Conservation (phyloP, 1,284 basidiomycete species). For the Cutaneotrichosporon arboriforme region DNA sequence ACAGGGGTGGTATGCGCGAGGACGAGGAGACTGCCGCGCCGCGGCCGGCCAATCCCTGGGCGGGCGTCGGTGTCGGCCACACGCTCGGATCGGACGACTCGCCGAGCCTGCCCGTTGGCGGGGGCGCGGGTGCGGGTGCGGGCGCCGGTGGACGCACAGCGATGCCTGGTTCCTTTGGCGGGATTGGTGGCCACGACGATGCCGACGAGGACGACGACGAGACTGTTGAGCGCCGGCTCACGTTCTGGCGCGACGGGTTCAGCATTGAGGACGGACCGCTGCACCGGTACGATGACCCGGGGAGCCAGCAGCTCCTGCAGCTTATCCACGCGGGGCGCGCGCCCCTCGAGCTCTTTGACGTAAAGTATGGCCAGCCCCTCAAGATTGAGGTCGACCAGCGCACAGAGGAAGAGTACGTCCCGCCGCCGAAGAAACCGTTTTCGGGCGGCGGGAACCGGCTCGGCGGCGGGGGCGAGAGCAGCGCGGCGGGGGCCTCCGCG, state of each 20-base stretch:
- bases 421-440: conserved; percentile 54
- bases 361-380: conserved; percentile 73
- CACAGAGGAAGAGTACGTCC: conserved; percentile 65
- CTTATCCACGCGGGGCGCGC: conserved; percentile 80
- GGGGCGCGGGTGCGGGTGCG: background rate
- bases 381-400: conserved; percentile 76
- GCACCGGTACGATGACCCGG: conserved; percentile 76
- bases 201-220: conserved; percentile 51
- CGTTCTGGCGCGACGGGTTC: conserved; percentile 94
- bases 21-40: conserved; percentile 18
- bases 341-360: conserved; percentile 71
- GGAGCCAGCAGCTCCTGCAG: conserved; percentile 64
- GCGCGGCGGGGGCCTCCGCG: conserved; percentile 31
- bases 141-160: background rate
- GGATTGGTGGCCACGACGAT: conserved; percentile 14
- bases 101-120: conserved; percentile 51
- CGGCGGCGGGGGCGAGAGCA: conserved; percentile 48
- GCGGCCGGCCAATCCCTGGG: conserved; percentile 5
- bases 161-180: conserved; percentile 13
- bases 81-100: conserved; percentile 79
- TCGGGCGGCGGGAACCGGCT: conserved; percentile 75
- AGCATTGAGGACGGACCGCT: conserved; percentile 85
- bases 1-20: conserved; percentile 16
- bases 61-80: conserved; percentile 55
- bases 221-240: conserved; percentile 67